Percentiles rank a stretch among this genome's conserved stretches.
Evolutionary conservation across 2,329 filamentous ascomycete species (phyloP).

Genomic region (Scleromitrula shiraiana): DNA sequence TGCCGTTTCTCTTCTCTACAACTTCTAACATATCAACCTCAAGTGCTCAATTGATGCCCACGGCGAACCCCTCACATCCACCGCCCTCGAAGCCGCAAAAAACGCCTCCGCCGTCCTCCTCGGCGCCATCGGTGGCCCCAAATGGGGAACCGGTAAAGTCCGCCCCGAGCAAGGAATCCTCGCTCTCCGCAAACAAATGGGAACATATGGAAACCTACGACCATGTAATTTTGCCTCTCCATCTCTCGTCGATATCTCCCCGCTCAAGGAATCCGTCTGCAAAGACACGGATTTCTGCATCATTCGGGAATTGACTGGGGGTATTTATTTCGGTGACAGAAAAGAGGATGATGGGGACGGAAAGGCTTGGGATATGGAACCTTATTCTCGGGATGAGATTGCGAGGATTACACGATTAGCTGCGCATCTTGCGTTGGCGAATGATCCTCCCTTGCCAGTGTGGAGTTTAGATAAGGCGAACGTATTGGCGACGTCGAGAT

Average conservation of each 20-base stretch:
- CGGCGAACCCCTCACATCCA: slow-evolving; percentile 71
- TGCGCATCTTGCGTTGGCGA: slow-evolving; percentile 69
- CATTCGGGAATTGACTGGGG: slow-evolving; percentile 83
- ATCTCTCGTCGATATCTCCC: slow-evolving; percentile 73
- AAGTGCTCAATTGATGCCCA: slow-evolving; percentile 83
- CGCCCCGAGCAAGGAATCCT: slow-evolving; percentile 91
- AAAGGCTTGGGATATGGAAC: slow-evolving; percentile 74
- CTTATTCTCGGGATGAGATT: slow-evolving; percentile 77
- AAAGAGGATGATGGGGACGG: slow-evolving; percentile 71
- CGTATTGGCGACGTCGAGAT: slow-evolving; percentile 78
- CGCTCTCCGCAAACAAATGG: slow-evolving; percentile 84
- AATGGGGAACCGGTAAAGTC: slow-evolving; percentile 88
- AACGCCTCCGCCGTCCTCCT: slow-evolving; percentile 82
- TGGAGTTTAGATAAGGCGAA: slow-evolving; percentile 95
- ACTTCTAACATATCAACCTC: background rate
- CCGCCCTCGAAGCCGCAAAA: slow-evolving; percentile 76
- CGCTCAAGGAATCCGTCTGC: slow-evolving; percentile 79
- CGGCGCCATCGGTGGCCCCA: slow-evolving; percentile 87
- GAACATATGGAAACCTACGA: slow-evolving; percentile 88
- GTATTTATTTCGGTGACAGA: slow-evolving; percentile 91
- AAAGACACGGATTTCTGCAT: slow-evolving; percentile 86
- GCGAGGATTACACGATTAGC: slow-evolving; percentile 81
- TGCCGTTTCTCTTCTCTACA: slow-evolving; percentile 3
- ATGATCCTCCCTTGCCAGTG: slow-evolving; percentile 68
- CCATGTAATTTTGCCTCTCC: slow-evolving; percentile 94